Evolutionary conservation across 108 stramenopile genomes (phyloP).

Genomic region (Pseudonitzschia pungens): DNA sequence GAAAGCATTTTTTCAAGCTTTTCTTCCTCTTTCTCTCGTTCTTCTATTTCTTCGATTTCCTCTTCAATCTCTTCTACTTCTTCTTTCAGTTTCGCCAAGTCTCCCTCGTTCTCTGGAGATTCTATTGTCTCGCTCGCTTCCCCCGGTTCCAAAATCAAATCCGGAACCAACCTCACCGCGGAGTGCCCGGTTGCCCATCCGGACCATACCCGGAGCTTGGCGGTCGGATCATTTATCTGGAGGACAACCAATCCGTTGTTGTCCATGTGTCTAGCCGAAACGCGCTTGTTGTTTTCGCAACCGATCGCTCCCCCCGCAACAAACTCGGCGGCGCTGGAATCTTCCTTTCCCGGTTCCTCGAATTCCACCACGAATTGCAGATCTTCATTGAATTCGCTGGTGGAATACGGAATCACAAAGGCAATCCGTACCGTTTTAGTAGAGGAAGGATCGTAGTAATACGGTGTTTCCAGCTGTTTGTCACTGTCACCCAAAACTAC

Average conservation of each 20-base stretch:
- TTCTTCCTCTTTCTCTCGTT: conserved; percentile 4
- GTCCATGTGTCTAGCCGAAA: conserved; percentile 24
- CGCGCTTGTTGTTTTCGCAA: conserved; percentile 38
- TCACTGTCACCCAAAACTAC: conserved; percentile 26
- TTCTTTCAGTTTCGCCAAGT: neutral
- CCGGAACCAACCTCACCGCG: conserved; percentile 60
- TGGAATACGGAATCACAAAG: conserved; percentile 33
- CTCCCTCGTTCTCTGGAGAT: neutral
- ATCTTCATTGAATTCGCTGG: conserved; percentile 46
- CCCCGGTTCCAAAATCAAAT: conserved; percentile 33
- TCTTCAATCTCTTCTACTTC: conserved; percentile 5
- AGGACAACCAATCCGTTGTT: conserved; percentile 37
- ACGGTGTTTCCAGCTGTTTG: conserved; percentile 24
- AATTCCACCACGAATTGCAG: conserved; percentile 66
- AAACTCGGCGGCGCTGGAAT: conserved; percentile 24
- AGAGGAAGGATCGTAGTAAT: conserved; percentile 8
- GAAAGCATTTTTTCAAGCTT: neutral
- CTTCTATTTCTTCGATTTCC: neutral
- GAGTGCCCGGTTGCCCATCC: conserved; percentile 83
- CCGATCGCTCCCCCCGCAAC: conserved; percentile 36
- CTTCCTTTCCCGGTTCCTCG: conserved; percentile 3
- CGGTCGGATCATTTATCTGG: conserved; percentile 26
- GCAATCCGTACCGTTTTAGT: conserved; percentile 33
- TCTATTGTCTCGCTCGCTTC: neutral
- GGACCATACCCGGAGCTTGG: conserved; percentile 37